These are phyloP conservation scores for Pichia gijzeniarum DNA, from an alignment of 805 yeast genomes.

Conservation along the genomic window DNA sequence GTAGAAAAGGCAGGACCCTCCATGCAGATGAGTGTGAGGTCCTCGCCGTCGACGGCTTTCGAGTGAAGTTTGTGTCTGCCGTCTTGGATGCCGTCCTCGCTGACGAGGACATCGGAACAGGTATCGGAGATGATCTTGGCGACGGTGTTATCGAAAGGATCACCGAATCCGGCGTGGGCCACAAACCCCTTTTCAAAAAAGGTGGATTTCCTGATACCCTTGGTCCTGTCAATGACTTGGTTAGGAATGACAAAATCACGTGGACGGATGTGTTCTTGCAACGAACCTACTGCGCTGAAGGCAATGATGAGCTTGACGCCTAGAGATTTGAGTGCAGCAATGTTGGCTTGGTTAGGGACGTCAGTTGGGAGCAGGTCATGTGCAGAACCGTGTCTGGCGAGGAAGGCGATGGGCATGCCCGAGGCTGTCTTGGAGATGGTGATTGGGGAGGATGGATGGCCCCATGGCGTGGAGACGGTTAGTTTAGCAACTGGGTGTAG, in stretches of 20 bases:
- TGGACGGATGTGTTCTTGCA: conserved; percentile 83
- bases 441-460: conserved; percentile 88
- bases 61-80: conserved; percentile 44
- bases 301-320: conserved; percentile 89
- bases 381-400: conserved; percentile 89
- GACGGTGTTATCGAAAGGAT: conserved; percentile 81
- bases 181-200: conserved; percentile 90
- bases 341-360: conserved; percentile 90
- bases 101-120: conserved; percentile 47
- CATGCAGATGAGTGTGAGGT: conserved; percentile 88
- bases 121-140: conserved; percentile 58
- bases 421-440: conserved; percentile 72
- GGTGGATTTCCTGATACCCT: conserved; percentile 86
- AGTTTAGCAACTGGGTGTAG: conserved; percentile 81
- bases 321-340: conserved; percentile 84
- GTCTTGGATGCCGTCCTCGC: conserved; percentile 37
- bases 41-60: conserved; percentile 56
- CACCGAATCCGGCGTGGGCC: conserved; percentile 96
- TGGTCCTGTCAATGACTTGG: conserved; percentile 94
- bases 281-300: conserved; percentile 93
- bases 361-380: conserved; percentile 88
- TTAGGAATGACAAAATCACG: conserved; percentile 96
- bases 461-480: conserved; percentile 93
- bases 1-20: conserved; percentile 99
- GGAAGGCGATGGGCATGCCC: conserved; percentile 86